Evolutionary conservation across 768 basidiomycete species (phyloP), one percentile per base, ranked within the genome.

Genomic region (Serendipita vermifera): DNA sequence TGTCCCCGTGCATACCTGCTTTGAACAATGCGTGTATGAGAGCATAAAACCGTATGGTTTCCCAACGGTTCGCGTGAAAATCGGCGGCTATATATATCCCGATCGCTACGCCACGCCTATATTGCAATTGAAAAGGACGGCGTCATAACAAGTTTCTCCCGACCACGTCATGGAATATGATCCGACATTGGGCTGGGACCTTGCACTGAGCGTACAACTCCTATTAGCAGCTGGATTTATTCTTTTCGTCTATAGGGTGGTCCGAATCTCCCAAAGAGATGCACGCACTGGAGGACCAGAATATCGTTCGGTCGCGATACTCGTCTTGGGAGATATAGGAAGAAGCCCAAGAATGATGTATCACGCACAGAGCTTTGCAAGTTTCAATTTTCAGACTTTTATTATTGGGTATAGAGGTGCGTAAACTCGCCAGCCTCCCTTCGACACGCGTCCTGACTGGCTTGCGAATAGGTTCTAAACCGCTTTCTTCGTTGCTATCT

Each of bases 281-380:
- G 22, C 17, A 22, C 29, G 20, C 17, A n/a, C n/a, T n/a, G n/a
- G n/a, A n/a, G n/a, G 46, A 15, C 46, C 27, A 26, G 22, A 51
- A 7, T 51, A 51, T 27, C 82, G 84, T 15, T 81, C 88, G 2
- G 86, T 88, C n/a, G 87, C 82, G 3, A 80, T 98, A 55, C 71
- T 98, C 46, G 96, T 99, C 13, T 75, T 99, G 7, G 96, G 96
- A 7, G 96, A 99, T 71, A 81, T 99, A 46, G 96, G 94, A 1
- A 78, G 96, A 57, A 91, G 87, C 66, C 96, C 96, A 9, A 76
- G 96, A 55, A 98, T 97, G 89, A 94, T 97, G 89, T 97, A 97
- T 67, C 96, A 99, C 63, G 85, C 94, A 0, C 81, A 94, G 66
- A 92, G 87, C 65, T 87, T 99, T 65, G 85, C 88, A 35, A 78